Conservation (phyloP, 306 rosid species). For the Vigna nakashimae region DNA sequence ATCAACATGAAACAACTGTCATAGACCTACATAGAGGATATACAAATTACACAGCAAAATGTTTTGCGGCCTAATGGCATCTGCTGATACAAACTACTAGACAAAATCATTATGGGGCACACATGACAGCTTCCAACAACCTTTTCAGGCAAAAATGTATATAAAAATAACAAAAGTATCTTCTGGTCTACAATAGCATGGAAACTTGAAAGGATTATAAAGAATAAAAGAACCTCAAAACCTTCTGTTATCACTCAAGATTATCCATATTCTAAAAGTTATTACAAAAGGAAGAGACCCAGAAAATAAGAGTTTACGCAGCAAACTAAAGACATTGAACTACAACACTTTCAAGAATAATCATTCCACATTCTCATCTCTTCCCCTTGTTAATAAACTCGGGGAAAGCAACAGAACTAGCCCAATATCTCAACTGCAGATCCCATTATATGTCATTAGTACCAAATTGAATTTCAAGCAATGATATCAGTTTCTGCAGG, state of each 20-base stretch:
- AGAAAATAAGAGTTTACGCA: background rate
- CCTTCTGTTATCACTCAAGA: constrained; percentile 13
- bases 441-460: constrained; percentile 3
- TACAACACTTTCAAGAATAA: background rate
- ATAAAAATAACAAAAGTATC: constrained; percentile 13
- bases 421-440: constrained; percentile 1
- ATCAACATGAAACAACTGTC: constrained; percentile 36
- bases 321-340: constrained; percentile 13
- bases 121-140: constrained; percentile 28
- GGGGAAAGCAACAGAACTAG: constrained; percentile 1
- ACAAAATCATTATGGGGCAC: background rate
- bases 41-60: background rate
- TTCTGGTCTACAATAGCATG: background rate
- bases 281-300: background rate
- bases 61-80: background rate
- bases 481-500: background rate
- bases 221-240: constrained; percentile 14
- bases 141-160: constrained; percentile 4
- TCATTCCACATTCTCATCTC: background rate
- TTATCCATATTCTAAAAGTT: constrained; percentile 28
- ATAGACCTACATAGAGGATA: constrained; percentile 29
- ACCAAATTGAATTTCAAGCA: constrained; percentile 20
- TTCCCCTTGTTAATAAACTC: background rate
- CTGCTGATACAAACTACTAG: background rate
- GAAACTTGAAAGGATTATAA: constrained; percentile 1